Conservation (phyloP, 805 yeast species). For the Lipomyces sp. region DNA sequence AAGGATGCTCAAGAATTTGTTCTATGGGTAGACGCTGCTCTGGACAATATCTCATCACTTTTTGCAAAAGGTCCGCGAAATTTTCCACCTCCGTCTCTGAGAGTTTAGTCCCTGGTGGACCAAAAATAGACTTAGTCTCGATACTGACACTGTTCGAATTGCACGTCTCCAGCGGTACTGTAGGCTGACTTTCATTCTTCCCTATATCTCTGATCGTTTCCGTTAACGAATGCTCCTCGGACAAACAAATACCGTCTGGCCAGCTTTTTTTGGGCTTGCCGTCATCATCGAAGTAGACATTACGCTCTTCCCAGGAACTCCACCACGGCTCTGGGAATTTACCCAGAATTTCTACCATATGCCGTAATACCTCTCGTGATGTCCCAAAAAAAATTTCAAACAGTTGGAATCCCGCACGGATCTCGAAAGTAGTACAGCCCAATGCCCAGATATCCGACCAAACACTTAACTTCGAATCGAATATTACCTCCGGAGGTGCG, state of each 20-base stretch:
- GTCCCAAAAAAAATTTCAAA: neutral
- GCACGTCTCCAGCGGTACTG: no score
- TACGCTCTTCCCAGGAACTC: neutral
- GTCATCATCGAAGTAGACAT: neutral
- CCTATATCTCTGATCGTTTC: neutral
- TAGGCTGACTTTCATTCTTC: neutral
- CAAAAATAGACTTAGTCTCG: no score
- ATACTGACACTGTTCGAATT: no score
- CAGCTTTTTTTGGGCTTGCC: neutral
- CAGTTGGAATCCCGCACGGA: slow-evolving; percentile 6
- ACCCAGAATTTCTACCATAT: neutral
- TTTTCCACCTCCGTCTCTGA: no score
- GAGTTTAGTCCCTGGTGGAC: no score
- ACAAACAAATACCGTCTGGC: slow-evolving; percentile 2
- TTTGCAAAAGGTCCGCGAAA: no score
- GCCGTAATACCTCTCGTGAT: neutral
- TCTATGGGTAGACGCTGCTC: no score
- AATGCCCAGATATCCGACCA: no score
- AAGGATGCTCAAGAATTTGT: no score
- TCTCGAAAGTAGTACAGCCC: neutral
- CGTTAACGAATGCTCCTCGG: neutral
- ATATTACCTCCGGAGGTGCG: no score
- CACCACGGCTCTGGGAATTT: slow-evolving; percentile 10
- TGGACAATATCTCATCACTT: no score
- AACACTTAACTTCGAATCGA: no score